Evolutionary conservation across 257 asterid genomes (phyloP).

Genomic region (Catharanthus roseus): DNA sequence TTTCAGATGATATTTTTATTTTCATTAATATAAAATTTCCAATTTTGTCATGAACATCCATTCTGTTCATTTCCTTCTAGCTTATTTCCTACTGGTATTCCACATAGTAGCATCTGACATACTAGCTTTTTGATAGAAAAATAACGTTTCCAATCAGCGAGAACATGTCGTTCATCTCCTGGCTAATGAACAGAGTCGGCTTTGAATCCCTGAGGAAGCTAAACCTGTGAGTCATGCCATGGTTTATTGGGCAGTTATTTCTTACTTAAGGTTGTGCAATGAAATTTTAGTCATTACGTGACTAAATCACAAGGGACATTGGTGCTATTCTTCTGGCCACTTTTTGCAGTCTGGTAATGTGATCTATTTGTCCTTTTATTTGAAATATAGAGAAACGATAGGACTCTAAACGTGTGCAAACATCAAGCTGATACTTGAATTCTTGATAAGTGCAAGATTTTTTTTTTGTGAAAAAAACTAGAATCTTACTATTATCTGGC

Average conservation of each 20-base stretch:
- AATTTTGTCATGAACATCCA: too few relatives aligned
- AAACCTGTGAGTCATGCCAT: conserved; percentile 62
- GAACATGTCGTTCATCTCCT: conserved; percentile 91
- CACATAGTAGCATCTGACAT: not conserved
- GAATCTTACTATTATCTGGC: not conserved
- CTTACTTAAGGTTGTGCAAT: too few relatives aligned
- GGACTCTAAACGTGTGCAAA: not conserved
- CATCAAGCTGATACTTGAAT: not conserved
- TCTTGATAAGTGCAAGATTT: not conserved
- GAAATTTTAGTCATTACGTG: not conserved
- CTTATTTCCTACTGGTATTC: not conserved
- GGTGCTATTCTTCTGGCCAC: not conserved
- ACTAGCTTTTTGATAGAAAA: conserved; percentile 57
- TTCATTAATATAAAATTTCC: too few relatives aligned
- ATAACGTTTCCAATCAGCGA: conserved; percentile 85
- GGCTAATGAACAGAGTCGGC: conserved; percentile 88
- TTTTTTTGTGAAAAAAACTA: not conserved
- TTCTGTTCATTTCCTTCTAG: not conserved
- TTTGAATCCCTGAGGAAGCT: conserved; percentile 67
- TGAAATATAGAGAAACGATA: not conserved
- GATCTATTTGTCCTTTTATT: not conserved
- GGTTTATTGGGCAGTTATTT: not conserved
- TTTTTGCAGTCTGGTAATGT: not conserved
- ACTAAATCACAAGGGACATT: not conserved
- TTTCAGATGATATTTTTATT: too few relatives aligned